A percentile compares a stretch with the other conserved stretches of the same genome.
These are phyloP conservation scores for Venturia carpophila DNA, from an alignment of 2,329 filamentous ascomycete genomes.

Conservation along the genomic window DNA sequence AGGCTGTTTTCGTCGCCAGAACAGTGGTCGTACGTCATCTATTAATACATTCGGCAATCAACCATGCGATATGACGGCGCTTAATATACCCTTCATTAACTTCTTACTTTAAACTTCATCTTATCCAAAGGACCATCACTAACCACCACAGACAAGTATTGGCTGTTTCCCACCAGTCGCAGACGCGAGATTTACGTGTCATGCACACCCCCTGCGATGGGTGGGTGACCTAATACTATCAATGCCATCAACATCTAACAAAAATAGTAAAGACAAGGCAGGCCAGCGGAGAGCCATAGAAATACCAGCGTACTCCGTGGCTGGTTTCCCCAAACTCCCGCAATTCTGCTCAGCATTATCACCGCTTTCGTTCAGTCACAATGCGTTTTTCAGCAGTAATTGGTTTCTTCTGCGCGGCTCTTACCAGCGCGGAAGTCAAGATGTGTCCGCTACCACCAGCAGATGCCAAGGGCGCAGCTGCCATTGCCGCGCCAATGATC, in stretches of 20 bases:
- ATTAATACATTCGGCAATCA: background rate
- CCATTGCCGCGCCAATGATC: slow-evolving; percentile 28
- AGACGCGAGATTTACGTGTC: background rate
- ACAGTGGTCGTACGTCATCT: too few relatives aligned
- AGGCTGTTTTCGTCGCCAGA: too few relatives aligned
- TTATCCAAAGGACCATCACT: background rate
- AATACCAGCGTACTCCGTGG: background rate
- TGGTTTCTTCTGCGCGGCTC: background rate
- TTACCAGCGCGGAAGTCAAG: slow-evolving; percentile 5
- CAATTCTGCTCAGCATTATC: slow-evolving; percentile 2
- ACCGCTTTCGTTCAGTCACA: slow-evolving; percentile 1
- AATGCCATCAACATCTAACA: background rate
- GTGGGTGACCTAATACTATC: background rate
- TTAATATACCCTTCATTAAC: background rate
- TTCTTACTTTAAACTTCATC: slow-evolving; percentile 7
- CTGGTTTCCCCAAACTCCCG: background rate
- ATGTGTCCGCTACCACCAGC: background rate
- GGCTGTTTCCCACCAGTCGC: background rate
- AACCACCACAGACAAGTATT: background rate
- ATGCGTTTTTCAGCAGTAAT: slow-evolving; percentile 2
- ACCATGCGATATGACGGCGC: background rate
- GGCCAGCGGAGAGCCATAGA: background rate
- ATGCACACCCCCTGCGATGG: background rate
- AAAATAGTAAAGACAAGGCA: background rate
- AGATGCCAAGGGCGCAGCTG: background rate